Percentiles rank a stretch among this genome's conserved stretches.
Conservation (phyloP, 2,329 filamentous ascomycete species). For the Didymella sp. region DNA sequence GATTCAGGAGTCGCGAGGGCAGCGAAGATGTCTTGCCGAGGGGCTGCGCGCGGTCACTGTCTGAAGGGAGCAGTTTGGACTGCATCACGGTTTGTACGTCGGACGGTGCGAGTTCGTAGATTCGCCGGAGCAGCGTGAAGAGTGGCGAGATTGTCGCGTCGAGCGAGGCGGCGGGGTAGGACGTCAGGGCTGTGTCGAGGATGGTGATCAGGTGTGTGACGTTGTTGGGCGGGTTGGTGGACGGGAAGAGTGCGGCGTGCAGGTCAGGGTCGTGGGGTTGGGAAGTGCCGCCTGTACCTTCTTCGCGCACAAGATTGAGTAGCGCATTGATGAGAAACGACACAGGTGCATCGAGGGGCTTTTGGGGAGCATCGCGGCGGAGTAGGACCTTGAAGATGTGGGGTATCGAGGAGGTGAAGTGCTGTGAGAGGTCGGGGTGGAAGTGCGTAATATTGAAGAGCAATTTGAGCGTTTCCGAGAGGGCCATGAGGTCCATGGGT, state of each 20-base stretch:
- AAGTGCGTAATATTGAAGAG: conserved; percentile 87
- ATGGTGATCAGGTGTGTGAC: conserved; percentile 72
- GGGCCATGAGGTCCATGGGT: conserved; percentile 77
- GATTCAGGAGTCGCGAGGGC: conserved; percentile 75
- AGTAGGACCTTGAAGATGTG: conserved; percentile 74
- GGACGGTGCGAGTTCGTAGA: conserved; percentile 74
- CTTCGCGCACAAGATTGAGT: conserved; percentile 75
- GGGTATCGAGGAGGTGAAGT: conserved; percentile 73
- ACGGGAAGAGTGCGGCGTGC: conserved; percentile 70
- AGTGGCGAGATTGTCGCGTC: conserved; percentile 75
- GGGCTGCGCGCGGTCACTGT: conserved; percentile 76
- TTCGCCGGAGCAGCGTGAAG: conserved; percentile 72
- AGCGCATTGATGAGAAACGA: conserved; percentile 79
- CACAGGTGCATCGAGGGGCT: conserved; percentile 76
- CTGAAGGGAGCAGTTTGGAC: conserved; percentile 73
- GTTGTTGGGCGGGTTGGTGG: conserved; percentile 64
- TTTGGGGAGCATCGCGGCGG: conserved; percentile 64
- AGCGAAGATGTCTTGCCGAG: conserved; percentile 78
- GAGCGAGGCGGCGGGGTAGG: conserved; percentile 72
- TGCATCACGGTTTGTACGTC: conserved; percentile 69
- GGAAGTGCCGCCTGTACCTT: conserved; percentile 47
- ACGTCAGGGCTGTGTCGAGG: conserved; percentile 69
- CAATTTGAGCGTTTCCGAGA: conserved; percentile 84
- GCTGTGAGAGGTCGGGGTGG: conserved; percentile 65
- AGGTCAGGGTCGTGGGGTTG: conserved; percentile 52